Evolutionary conservation across 768 basidiomycete species (phyloP), one percentile per base, ranked within the genome.

Genomic region (Lactifluus hygrophoroides): DNA sequence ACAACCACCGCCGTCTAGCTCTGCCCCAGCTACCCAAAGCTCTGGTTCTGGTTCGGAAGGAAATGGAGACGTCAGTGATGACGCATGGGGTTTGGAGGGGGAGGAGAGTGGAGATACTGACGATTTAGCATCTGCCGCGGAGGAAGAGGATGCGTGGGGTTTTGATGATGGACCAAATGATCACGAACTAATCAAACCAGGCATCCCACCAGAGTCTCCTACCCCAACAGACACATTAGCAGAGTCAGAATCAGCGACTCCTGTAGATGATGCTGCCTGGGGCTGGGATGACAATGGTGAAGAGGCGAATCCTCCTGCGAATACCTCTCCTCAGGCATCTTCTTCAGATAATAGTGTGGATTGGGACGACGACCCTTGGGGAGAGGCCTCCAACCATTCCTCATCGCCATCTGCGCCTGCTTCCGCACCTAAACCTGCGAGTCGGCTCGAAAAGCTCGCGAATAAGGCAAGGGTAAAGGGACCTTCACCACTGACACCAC

Each of bases 301-400:
- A 47, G 61, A 67, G 3, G 28, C 54, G 13, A 52, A 71, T 21
- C 47, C 56, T 4, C 43, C 57, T 23, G 51, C 25, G 30, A 27
- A 48, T 17, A 35, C 47, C 21, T 51, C 60, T 37, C 44, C 60
- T 13, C 34, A 19, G 6, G 40, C 51, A 40, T 32, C 42, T 21
- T 55, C 50, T 35, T 62, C 55, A 16, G 59, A 38, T 13, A 80
- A 77, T 57, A 78, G 80, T 53, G 72, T 70, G 30, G 69, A 74
- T 16, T 85, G 84, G 79, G 87, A 87, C 46, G 75, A 71, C 51
- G 81, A 88, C 61, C 82, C 86, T 2, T 88, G 87, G 88, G 78
- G 72, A 44, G 83, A 87, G 28, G 61, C 72, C 27, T 61, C 62
- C 28, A 64, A 69, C 42, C 58, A 72, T 5, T 69, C 69, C 23